phyloP scores from a whole-genome alignment of 352 stramenopile species.

The Globisporangium paroecandrum region DNA sequence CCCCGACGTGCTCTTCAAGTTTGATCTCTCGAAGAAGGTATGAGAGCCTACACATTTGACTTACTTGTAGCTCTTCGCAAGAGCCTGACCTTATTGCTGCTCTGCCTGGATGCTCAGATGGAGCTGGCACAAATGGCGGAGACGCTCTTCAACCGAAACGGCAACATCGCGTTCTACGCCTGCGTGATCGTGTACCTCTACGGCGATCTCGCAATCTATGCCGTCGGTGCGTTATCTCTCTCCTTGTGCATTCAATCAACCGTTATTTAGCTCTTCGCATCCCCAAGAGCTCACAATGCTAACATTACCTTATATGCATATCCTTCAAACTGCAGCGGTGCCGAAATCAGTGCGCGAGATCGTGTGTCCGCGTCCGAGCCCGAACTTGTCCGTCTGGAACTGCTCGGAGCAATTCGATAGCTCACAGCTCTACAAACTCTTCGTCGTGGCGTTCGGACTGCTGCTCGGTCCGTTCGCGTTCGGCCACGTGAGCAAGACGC shows the following conservation, averaged over 20 bases:
- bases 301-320: not conserved
- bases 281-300: not conserved
- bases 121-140: conserved; percentile 83
- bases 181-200: conserved; percentile 84
- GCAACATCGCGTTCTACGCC: conserved; percentile 74
- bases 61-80: not conserved
- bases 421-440: conserved; percentile 78
- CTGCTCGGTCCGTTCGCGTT: conserved; percentile 78
- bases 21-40: conserved; percentile 78
- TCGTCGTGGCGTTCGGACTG: conserved; percentile 71
- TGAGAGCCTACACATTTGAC: not conserved
- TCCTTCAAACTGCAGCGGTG: conserved; percentile 41
- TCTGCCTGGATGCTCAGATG: conserved; percentile 39
- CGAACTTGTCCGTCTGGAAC: conserved; percentile 49
- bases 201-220: conserved; percentile 85
- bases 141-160: conserved; percentile 60
- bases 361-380: conserved; percentile 62
- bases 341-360: conserved; percentile 87
- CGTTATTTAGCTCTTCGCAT: not conserved
- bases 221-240: conserved; percentile 56
- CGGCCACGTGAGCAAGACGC: conserved; percentile 83
- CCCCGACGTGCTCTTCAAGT: conserved; percentile 38
- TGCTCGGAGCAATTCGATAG: conserved; percentile 71
- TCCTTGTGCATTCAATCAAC: not conserved
- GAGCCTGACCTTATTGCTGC: not conserved